A percentile compares a stretch with the other conserved stretches of the same genome.
Evolutionary conservation across 805 yeast species (phyloP).

Genomic region (Yamadazyma sp.): DNA sequence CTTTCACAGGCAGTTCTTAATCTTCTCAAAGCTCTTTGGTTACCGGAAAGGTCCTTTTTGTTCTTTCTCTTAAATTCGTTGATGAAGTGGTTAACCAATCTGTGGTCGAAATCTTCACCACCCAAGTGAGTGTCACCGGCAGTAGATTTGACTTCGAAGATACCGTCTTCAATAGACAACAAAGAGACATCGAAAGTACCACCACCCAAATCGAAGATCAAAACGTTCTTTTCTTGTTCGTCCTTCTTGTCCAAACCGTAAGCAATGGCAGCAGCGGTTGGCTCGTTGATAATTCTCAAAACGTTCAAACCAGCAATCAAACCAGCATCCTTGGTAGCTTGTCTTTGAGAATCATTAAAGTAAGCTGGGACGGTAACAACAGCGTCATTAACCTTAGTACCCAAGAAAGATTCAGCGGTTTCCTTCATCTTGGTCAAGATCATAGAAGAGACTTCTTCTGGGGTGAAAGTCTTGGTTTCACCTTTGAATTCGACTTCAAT

Average conservation of each 20-base stretch:
- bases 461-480: constrained; percentile 86
- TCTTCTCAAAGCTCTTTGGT: constrained; percentile 98
- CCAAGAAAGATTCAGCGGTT: constrained; percentile 84
- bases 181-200: constrained; percentile 50
- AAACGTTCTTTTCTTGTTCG: constrained; percentile 59
- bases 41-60: constrained; percentile 88
- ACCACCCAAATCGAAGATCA: constrained; percentile 51
- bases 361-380: constrained; percentile 97
- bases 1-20: constrained; percentile 98
- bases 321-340: constrained; percentile 98
- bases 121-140: constrained; percentile 61
- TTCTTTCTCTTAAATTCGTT: constrained; percentile 97
- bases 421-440: constrained; percentile 86
- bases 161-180: constrained; percentile 49
- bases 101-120: constrained; percentile 98
- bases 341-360: constrained; percentile 97
- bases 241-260: constrained; percentile 57
- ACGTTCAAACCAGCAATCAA: constrained; percentile 94
- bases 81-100: constrained; percentile 90
- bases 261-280: constrained; percentile 81
- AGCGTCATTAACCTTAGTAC: constrained; percentile 64
- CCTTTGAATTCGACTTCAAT: constrained; percentile 84
- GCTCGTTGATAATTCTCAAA: constrained; percentile 92
- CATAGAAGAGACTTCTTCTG: constrained; percentile 96
- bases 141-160: constrained; percentile 49